Base-by-base conservation (phyloP, 2,329 filamentous ascomycete species). In the Diaporthe amygdali region DNA sequence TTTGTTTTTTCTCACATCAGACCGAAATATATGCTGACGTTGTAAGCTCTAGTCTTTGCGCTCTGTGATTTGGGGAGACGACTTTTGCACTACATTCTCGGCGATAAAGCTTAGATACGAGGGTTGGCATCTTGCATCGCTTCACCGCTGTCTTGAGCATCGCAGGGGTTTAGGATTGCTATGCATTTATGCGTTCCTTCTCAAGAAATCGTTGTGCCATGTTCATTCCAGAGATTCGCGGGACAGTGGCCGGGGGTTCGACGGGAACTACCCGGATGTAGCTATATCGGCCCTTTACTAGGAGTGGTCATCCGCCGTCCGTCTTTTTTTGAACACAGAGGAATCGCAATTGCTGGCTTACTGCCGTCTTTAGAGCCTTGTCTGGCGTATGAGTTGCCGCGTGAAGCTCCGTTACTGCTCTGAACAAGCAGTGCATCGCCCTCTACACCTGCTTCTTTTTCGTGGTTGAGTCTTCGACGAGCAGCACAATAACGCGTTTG, bases 41-140 rank as follows among this genome's bases (percentile, higher is more conserved):
- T 39, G 17, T 22, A 17, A 30, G 22, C 2, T 39, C 2, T 30
- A 59, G 66, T 15, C 10, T 47, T 32, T 34, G 7, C 44, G 49
- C 5, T 25, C 17, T 64, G 30, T 64, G 44, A 10, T 12, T 12
- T 47, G 12, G 47, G 20, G 22, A 12, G 41, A 37, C 14, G 44
- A 49, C 14, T 20, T 64, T 25, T 30, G 10, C 30, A 27, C 20
- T 61, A 51, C 22, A 44, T 39, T 56, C 41, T 41, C 25, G 61
- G n/a, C 39, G 54, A 64, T 61, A 69, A 37, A 69, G n/a, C 37
- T 59, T 64, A 64, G 54, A 69, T 52, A 61, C 37, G 25, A 54
- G 41, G 54, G 49, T 34, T 10, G 27, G 51, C 39, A 46, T 59
- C n/a, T 20, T 70, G 47, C 47, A 54, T 64, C 30, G 59, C n/a